Percentiles rank a stretch among this genome's conserved stretches.
Conservation (phyloP, 1,284 basidiomycete genomes). For the Takashimella koratensis region DNA sequence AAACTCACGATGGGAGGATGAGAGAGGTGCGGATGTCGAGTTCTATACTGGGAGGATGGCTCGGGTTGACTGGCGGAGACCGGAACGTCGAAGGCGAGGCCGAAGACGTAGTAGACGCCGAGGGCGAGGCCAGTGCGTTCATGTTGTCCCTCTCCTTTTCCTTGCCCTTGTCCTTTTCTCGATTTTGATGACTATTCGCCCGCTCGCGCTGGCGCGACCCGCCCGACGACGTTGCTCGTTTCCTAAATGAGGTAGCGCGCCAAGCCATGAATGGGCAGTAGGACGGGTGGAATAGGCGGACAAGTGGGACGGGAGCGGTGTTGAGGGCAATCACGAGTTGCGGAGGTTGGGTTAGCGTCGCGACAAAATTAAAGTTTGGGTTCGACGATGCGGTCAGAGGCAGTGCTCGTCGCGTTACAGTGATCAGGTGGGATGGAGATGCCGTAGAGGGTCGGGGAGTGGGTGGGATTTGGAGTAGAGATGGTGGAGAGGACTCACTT, state of each 20-base stretch:
- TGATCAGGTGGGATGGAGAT: not conserved
- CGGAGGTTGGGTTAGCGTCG: too few species aligned
- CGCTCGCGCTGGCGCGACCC: not conserved
- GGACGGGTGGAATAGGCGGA: not conserved
- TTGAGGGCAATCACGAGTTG: not conserved
- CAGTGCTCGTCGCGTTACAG: not conserved
- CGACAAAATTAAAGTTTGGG: not conserved
- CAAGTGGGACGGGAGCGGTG: not conserved
- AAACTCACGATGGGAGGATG: constrained; percentile 43
- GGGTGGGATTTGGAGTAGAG: not conserved
- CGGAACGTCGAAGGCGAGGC: not conserved
- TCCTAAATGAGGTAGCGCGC: not conserved
- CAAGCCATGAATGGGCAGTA: not conserved
- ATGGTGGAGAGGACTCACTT: not conserved
- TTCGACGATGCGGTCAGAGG: not conserved
- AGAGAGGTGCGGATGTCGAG: constrained; percentile 44
- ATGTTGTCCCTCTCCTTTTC: not conserved
- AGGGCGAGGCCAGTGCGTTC: not conserved
- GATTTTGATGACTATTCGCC: not conserved
- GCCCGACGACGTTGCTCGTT: not conserved
- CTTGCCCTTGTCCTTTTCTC: not conserved
- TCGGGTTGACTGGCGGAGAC: not conserved
- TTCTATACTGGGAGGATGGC: constrained; percentile 31
- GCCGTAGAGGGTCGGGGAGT: not conserved
- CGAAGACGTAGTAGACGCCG: not conserved